Conservation (phyloP, 1,139 yeast genomes). For the Suhomyces bribrorum region DNA sequence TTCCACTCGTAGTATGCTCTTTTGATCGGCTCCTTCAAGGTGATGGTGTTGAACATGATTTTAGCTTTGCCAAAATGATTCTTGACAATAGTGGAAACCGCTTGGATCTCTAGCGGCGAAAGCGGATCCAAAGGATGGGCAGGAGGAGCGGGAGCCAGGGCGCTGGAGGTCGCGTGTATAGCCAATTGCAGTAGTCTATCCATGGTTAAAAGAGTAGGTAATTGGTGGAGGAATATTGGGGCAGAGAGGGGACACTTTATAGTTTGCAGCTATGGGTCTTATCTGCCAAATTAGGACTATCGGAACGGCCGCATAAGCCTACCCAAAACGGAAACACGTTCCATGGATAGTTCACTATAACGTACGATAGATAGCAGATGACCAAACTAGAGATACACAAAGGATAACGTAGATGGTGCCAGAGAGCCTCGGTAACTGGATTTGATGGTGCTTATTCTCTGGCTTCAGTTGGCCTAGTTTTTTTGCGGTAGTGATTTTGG, state of each 20-base stretch:
- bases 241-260: neutral
- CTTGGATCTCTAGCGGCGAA: constrained; percentile 55
- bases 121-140: constrained; percentile 75
- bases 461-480: no score
- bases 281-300: constrained; percentile 15
- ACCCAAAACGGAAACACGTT: neutral
- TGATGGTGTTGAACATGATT: constrained; percentile 64
- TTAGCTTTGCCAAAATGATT: constrained; percentile 46
- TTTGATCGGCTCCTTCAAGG: constrained; percentile 72
- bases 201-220: constrained; percentile 32
- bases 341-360: no score
- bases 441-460: no score
- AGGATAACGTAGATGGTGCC: no score
- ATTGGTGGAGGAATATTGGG: neutral
- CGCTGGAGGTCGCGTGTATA: constrained; percentile 57
- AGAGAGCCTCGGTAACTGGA: no score
- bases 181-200: constrained; percentile 70
- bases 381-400: no score
- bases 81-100: constrained; percentile 46
- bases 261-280: constrained; percentile 9
- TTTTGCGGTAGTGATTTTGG: no score
- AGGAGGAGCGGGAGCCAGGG: constrained; percentile 53
- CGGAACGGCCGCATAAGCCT: constrained; percentile 5
- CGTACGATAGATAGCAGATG: no score
- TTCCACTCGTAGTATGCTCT: constrained; percentile 64